A percentile compares a stretch with the other conserved stretches of the same genome.
These are phyloP conservation scores for Boletellus ananiceps DNA, from an alignment of 768 basidiomycete genomes.

Conservation along the genomic window DNA sequence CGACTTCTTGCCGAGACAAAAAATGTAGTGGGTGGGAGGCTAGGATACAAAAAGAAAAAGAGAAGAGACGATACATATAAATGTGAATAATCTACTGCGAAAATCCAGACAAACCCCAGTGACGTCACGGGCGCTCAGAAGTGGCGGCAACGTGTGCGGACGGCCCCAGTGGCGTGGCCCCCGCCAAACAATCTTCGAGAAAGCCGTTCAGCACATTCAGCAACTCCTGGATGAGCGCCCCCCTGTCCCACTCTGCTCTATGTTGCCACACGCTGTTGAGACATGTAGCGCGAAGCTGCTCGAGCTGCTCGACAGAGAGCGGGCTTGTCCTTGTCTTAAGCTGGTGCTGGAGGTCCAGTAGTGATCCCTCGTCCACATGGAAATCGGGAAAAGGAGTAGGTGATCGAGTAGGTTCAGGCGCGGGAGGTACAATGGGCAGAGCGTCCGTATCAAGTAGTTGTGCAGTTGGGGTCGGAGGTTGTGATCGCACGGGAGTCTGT, in stretches of 20 bases:
- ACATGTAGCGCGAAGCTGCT: slow-evolving; percentile 85
- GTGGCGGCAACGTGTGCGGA: neutral
- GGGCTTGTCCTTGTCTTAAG: slow-evolving; percentile 51
- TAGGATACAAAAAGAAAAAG: slow-evolving; percentile 19
- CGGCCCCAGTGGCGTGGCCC: slow-evolving; percentile 2
- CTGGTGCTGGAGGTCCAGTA: slow-evolving; percentile 46
- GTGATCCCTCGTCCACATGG: slow-evolving; percentile 46
- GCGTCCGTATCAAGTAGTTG: slow-evolving; percentile 13
- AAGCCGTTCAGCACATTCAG: slow-evolving; percentile 56
- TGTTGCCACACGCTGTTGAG: slow-evolving; percentile 80
- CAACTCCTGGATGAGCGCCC: slow-evolving; percentile 57
- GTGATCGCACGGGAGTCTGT: slow-evolving; percentile 8
- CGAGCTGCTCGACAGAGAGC: slow-evolving; percentile 84
- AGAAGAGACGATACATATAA: slow-evolving; percentile 12
- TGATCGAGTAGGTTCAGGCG: slow-evolving; percentile 47
- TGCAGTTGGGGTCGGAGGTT: slow-evolving; percentile 3
- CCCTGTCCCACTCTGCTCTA: slow-evolving; percentile 80
- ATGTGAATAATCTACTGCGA: slow-evolving; percentile 21
- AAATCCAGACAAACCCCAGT: neutral
- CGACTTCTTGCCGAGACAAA: neutral
- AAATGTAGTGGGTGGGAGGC: neutral
- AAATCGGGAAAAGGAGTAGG: slow-evolving; percentile 81
- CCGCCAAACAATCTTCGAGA: slow-evolving; percentile 53
- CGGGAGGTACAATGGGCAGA: slow-evolving; percentile 20
- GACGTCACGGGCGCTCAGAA: neutral